Base-by-base conservation (phyloP, 2,329 filamentous ascomycete genomes). In the Paraphoma chrysanthemicola region DNA sequence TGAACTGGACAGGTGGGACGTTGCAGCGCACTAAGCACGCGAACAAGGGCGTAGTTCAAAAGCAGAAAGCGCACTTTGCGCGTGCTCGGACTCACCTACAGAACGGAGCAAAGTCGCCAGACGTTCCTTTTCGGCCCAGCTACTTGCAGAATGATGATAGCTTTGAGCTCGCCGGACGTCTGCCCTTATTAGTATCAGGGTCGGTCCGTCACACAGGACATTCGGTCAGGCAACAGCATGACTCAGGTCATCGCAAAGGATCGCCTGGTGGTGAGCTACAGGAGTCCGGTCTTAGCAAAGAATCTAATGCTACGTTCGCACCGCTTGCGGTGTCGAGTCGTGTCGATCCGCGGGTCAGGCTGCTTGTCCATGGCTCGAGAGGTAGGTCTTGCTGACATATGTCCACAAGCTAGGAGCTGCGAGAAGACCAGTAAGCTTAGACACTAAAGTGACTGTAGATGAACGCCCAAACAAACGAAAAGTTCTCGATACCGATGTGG, bases 1-100 rank as follows among this genome's bases (percentile, higher is more conserved):
- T 83, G 81, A 81, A 82, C 53, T 83, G 81, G 81, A 82, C 79
- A 0, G 81, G 81, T 29, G 81, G 81, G 4, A 75, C 73, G 29
- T 62, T 79, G 31, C 77, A 77, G 56, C 72, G 76, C 48, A 74
- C 68, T 29, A 76, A 71, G 49, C 74, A 73, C 46, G 73, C 71
- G 30, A 71, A 71, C 54, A 76, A 75, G 52, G 68, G 73, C 14
- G 62, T 72, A 14, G 31, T 74, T 4, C 74, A 78, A 54, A 76
- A 73, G 57, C 81, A 83, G 62, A 81, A 77, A 63, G 76, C 78
- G 16, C 77, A 82, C 60, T 83, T 83, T 56, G 80, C 80, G 5
- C 78, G 72, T 59, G 72, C 69, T 16, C 75, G 79, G 29, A 67
- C 68, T 7, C 65, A 68, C 39, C 60, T 72, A n/a, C 70, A 72